Percentiles rank a stretch among this genome's conserved stretches.
Conservation (phyloP, 192 early-diverging fungal genomes). For the Allomyces macrogynus region DNA sequence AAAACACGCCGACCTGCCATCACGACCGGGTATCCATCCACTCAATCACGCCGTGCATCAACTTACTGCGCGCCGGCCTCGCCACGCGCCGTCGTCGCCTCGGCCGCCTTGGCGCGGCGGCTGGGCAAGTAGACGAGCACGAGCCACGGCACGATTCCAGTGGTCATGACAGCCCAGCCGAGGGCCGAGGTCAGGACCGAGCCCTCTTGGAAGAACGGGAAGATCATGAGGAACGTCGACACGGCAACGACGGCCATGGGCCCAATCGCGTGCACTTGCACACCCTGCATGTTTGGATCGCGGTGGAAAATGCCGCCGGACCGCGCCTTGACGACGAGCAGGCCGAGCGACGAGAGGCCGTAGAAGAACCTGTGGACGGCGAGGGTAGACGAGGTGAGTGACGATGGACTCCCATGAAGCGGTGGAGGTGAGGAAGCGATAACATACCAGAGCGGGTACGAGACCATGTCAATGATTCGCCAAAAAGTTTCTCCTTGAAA, state of each 20-base stretch:
- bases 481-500: constrained; percentile 35
- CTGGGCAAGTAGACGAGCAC: no score
- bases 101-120: no score
- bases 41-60: no score
- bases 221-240: constrained; percentile 20
- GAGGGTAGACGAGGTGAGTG: no score
- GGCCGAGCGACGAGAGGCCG: constrained; percentile 26
- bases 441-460: constrained; percentile 28
- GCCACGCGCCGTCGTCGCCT: no score
- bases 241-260: constrained; percentile 25
- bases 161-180: neutral
- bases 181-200: neutral
- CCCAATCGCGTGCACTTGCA: constrained; percentile 19
- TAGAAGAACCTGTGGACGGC: constrained; percentile 20
- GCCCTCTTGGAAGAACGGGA: neutral
- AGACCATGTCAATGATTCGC: constrained; percentile 31
- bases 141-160: neutral
- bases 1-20: no score
- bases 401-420: no score
- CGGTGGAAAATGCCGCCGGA: constrained; percentile 2
- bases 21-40: no score
- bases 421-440: no score
- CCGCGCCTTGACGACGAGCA: constrained; percentile 19
- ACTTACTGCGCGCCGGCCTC: no score
- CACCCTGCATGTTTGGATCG: constrained; percentile 19